phyloP scores from a whole-genome alignment of 495 filamentous ascomycete species.

The Geoglossum glabrum region DNA sequence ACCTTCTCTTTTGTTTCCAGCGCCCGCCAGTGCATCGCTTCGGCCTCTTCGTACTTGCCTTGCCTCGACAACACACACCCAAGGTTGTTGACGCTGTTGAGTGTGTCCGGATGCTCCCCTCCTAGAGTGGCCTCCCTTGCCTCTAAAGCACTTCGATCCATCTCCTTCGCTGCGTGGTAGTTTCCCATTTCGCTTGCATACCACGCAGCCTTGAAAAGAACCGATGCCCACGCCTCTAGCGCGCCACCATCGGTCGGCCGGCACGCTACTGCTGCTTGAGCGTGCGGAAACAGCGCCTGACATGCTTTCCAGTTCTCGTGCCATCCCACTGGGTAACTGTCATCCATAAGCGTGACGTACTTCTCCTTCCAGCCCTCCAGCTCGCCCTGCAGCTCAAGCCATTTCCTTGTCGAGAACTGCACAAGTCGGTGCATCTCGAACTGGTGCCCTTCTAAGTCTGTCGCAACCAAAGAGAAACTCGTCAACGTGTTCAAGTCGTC shows the following conservation, averaged over 20 bases:
- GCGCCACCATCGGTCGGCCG: neutral
- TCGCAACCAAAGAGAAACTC: slow-evolving; percentile 22
- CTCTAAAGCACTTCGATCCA: neutral
- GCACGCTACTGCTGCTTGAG: slow-evolving; percentile 13
- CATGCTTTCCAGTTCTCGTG: slow-evolving; percentile 20
- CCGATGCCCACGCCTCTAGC: slow-evolving; percentile 1
- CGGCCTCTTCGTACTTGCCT: slow-evolving; percentile 6
- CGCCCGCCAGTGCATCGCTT: slow-evolving; percentile 4
- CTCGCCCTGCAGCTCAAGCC: slow-evolving; percentile 17
- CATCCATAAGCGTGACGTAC: slow-evolving; percentile 16
- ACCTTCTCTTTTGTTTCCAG: slow-evolving; percentile 4
- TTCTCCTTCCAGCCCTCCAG: slow-evolving; percentile 14
- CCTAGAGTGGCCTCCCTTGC: neutral
- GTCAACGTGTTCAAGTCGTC: slow-evolving; percentile 21
- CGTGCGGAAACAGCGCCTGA: slow-evolving; percentile 20
- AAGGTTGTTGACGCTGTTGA: slow-evolving; percentile 3
- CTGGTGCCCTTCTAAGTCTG: slow-evolving; percentile 7
- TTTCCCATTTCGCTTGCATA: neutral
- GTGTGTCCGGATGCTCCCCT: neutral
- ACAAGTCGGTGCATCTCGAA: slow-evolving; percentile 26
- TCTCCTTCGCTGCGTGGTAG: neutral
- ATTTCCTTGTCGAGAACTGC: slow-evolving; percentile 23
- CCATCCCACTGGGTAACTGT: slow-evolving; percentile 17
- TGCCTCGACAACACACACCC: neutral
- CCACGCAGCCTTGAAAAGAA: neutral